These are phyloP conservation scores for Coix lacrymajobi DNA, from an alignment of 176 grass and related monocot genomes.

Conservation along the genomic window DNA sequence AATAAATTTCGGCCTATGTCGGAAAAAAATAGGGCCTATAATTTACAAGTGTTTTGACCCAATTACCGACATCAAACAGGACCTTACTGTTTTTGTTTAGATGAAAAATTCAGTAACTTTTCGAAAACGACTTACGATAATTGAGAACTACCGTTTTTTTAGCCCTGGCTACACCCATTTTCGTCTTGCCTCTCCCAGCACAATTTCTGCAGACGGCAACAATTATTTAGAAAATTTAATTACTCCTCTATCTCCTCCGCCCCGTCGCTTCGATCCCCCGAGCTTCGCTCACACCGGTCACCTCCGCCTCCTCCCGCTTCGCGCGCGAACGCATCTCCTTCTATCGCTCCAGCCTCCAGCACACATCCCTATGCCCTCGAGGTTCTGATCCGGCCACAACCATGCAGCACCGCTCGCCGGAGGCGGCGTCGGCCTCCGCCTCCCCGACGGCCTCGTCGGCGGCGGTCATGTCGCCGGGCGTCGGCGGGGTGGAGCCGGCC, in stretches of 20 bases:
- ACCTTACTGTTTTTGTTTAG: too few relatives aligned
- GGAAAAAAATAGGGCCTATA: too few relatives aligned
- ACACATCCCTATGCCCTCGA: neutral
- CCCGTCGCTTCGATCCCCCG: constrained; percentile 3
- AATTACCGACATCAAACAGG: too few relatives aligned
- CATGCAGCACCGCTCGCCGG: constrained; percentile 32
- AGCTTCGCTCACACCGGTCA: neutral
- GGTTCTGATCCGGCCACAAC: constrained; percentile 12
- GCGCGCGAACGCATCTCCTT: constrained; percentile 21
- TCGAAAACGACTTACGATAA: too few relatives aligned
- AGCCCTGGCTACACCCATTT: neutral
- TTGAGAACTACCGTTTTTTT: too few relatives aligned
- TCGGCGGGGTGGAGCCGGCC: constrained; percentile 44
- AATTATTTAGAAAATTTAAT: neutral
- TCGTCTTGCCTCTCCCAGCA: neutral
- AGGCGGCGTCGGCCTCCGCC: constrained; percentile 16
- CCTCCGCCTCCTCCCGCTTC: constrained; percentile 27
- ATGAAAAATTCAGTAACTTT: too few relatives aligned
- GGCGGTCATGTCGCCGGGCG: constrained; percentile 33
- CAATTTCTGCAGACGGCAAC: neutral
- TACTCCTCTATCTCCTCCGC: neutral
- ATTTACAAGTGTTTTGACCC: too few relatives aligned
- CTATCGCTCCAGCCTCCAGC: neutral
- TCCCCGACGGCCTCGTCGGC: neutral
- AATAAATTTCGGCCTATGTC: too few relatives aligned